Conservation (phyloP, 1,284 basidiomycete genomes). For the Papiliotrema flavescens region DNA sequence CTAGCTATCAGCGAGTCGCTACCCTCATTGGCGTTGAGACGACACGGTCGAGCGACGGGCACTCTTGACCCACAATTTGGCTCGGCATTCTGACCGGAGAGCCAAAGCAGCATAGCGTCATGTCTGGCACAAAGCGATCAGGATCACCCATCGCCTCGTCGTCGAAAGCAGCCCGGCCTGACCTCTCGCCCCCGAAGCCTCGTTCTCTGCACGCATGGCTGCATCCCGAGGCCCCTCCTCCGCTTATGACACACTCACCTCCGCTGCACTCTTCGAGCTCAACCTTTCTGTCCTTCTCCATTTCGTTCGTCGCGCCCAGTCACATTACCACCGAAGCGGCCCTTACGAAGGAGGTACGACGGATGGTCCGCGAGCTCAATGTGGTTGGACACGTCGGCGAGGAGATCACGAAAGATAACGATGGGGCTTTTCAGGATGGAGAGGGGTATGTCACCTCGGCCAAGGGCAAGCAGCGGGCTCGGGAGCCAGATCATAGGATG, state of each 20-base stretch:
- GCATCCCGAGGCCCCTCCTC: constrained; percentile 26
- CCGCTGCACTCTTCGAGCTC: constrained; percentile 32
- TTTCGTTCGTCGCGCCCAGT: constrained; percentile 27
- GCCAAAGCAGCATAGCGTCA: too few relatives aligned
- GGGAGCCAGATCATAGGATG: constrained; percentile 47
- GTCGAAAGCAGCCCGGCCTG: background rate
- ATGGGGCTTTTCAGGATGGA: constrained; percentile 38
- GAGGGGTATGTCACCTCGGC: constrained; percentile 19
- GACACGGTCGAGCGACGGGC: too few relatives aligned
- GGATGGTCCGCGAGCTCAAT: constrained; percentile 37
- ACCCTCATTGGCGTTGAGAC: too few relatives aligned
- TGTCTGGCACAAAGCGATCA: background rate
- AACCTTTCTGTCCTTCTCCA: constrained; percentile 37
- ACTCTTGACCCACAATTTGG: too few relatives aligned
- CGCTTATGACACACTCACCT: constrained; percentile 30
- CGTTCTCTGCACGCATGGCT: constrained; percentile 38
- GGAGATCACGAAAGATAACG: constrained; percentile 18
- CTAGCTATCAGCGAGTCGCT: background rate
- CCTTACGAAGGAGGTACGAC: constrained; percentile 30
- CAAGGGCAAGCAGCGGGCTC: constrained; percentile 27
- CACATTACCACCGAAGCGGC: constrained; percentile 19
- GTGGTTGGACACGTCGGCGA: constrained; percentile 29
- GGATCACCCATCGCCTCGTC: background rate
- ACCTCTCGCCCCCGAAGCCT: constrained; percentile 6
- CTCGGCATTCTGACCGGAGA: too few relatives aligned